These are phyloP conservation scores for Dactylellina sp. DNA, from an alignment of 2,329 filamentous ascomycete species.

Conservation along the genomic window DNA sequence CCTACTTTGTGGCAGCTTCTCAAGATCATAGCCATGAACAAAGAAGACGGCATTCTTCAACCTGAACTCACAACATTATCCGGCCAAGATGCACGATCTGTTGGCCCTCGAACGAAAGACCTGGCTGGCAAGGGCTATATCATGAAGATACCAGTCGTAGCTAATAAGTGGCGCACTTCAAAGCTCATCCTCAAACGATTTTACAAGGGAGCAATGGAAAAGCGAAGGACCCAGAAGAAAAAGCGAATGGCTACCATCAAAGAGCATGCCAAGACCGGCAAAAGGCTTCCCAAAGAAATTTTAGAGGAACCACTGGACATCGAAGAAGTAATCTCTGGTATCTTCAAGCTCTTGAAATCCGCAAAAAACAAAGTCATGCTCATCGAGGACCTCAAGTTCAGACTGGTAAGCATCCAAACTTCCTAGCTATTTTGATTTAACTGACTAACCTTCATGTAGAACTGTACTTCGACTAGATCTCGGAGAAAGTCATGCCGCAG, in stretches of 20 bases:
- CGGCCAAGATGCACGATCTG: conserved; percentile 48
- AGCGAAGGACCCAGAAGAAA: conserved; percentile 50
- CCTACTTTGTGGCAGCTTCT: conserved; percentile 50
- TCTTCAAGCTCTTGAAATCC: conserved; percentile 45
- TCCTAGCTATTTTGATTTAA: neutral
- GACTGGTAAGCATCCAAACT: conserved; percentile 31
- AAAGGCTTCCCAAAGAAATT: conserved; percentile 36
- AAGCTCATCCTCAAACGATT: conserved; percentile 52
- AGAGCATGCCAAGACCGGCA: conserved; percentile 47
- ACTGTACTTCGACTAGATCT: conserved; percentile 53
- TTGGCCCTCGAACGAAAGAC: conserved; percentile 51
- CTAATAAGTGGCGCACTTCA: conserved; percentile 41
- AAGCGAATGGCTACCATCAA: conserved; percentile 48
- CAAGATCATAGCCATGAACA: conserved; percentile 51
- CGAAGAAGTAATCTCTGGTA: conserved; percentile 46
- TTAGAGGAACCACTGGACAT: conserved; percentile 46
- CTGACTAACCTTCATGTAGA: conserved; percentile 22
- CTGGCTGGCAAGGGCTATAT: conserved; percentile 52
- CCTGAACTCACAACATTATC: conserved; percentile 35
- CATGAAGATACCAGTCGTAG: conserved; percentile 53
- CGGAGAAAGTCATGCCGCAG: conserved; percentile 49
- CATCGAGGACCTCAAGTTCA: conserved; percentile 54
- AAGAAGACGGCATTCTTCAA: conserved; percentile 50
- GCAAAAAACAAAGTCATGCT: conserved; percentile 55
- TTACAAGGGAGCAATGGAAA: conserved; percentile 50